A percentile compares a stretch with the other conserved stretches of the same genome.
phyloP scores from a whole-genome alignment of 1,139 yeast genomes.

The Saccharomyces hybrid region DNA sequence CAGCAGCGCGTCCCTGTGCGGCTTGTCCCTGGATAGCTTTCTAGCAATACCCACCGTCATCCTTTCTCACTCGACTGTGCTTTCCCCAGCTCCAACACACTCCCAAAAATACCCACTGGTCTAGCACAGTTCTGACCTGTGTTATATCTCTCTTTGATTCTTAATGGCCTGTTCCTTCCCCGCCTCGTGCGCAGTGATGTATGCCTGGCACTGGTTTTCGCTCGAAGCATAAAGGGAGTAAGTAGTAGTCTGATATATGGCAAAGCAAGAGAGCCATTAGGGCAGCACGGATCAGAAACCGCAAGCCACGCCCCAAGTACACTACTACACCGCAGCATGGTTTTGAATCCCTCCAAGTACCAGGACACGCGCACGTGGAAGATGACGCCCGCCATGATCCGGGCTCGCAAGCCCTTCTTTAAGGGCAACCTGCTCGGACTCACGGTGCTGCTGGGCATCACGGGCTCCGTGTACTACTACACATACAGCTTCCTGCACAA shows the following conservation, averaged over 20 bases:
- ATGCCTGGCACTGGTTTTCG: not conserved
- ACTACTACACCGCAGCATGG: slow-evolving; percentile 13
- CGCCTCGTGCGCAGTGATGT: not conserved
- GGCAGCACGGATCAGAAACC: not conserved
- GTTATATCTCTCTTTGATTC: not conserved
- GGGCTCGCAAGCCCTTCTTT: slow-evolving; percentile 84
- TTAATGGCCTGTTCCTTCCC: not conserved
- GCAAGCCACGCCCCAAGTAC: slow-evolving; percentile 2
- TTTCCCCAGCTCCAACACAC: not conserved
- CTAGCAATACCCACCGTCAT: slow-evolving; percentile 31
- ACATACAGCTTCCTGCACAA: slow-evolving; percentile 64
- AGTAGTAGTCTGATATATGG: not conserved
- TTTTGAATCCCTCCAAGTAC: slow-evolving; percentile 40
- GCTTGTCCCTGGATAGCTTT: slow-evolving; percentile 34
- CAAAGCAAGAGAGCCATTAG: no score
- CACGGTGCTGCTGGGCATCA: slow-evolving; percentile 49
- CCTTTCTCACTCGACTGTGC: not conserved
- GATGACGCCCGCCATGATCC: slow-evolving; percentile 87
- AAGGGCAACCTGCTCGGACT: slow-evolving; percentile 65
- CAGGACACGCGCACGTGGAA: slow-evolving; percentile 73
- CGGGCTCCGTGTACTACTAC: slow-evolving; percentile 64
- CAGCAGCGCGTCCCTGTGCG: slow-evolving; percentile 48
- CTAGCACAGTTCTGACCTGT: not conserved
- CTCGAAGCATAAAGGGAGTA: not conserved
- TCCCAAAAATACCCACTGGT: no score